Base-by-base conservation (phyloP, 768 basidiomycete species). In the Russula earlei region DNA sequence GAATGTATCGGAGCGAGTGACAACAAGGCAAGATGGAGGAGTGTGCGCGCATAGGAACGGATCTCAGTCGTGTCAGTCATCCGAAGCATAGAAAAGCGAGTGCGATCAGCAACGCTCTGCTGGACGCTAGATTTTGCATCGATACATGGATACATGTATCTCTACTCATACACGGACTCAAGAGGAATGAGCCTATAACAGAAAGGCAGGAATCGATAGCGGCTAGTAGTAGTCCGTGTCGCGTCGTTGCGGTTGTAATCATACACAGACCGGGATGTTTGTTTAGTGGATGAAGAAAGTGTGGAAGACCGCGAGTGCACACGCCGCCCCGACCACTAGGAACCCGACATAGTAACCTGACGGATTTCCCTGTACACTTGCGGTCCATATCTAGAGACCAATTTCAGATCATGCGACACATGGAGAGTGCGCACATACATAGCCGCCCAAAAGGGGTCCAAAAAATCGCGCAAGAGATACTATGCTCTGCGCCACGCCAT, bases 401-500 rank as follows among this genome's bases (percentile, higher is more conserved):
- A 11, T 15, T 31, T 52, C 19, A 52, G 37, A 47, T 22, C 14
- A 22, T 17, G 22, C 34, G 29, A 54, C 11, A 4, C 3, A 45
- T 15, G 55, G 8, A 17, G 9, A 29, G 11, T 24, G 25, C 34
- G 40, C 40, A 33, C 27, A 73, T 66, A 91, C 90, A 67, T 84
- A 87, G 42, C 90, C 89, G 45, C 89, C 89, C 17, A 91, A 73
- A 38, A 91, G 80, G 20, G 93, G 91, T 20, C 91, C 96, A 36
- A 91, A 65, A 72, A 93, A 96, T 38, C 96, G 81, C 4, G 94
- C 91, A 24, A 95, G 81, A 61, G 91, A 93, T 60, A 95, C 94
- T 31, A 91, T 87, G 65, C 91, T 93, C 70, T 99, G 96, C 0
- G 93, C 96, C 20, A 95, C 82, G 17, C 95, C 96, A 66, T 98